These are phyloP conservation scores for Stylosanthes scabra DNA, from an alignment of 331 rosid genomes.

Conservation along the genomic window DNA sequence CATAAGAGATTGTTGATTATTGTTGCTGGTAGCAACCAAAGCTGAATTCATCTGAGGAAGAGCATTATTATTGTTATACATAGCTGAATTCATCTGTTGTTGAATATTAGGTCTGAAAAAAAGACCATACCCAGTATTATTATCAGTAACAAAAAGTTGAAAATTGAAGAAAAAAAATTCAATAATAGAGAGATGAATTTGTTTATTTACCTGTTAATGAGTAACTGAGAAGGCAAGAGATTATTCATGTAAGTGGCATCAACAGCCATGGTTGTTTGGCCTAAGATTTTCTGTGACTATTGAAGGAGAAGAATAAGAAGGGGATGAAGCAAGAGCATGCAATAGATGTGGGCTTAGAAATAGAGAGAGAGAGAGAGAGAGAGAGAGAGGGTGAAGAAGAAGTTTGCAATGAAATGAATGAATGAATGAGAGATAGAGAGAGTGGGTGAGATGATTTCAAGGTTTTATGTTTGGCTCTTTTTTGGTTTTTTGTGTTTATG, in stretches of 20 bases:
- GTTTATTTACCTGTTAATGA: slow-evolving; percentile 51
- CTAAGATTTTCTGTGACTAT: slow-evolving; percentile 37
- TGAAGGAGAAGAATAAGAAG: slow-evolving; percentile 30
- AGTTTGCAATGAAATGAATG: slow-evolving; percentile 18
- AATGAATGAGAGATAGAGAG: neutral
- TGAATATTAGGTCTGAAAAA: slow-evolving; percentile 34
- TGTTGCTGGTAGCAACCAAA: slow-evolving; percentile 14
- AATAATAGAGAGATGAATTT: neutral
- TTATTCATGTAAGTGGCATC: slow-evolving; percentile 67
- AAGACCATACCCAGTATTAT: neutral
- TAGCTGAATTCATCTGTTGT: slow-evolving; percentile 27
- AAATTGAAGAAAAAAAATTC: neutral
- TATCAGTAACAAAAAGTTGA: neutral
- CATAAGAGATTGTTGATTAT: slow-evolving; percentile 47
- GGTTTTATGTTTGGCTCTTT: slow-evolving; percentile 41
- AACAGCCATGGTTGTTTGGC: slow-evolving; percentile 71
- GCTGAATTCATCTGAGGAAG: slow-evolving; percentile 51
- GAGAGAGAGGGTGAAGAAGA: neutral
- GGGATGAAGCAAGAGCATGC: slow-evolving; percentile 55
- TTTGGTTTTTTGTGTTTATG: slow-evolving; percentile 42
- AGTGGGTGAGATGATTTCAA: neutral
- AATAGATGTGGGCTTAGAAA: slow-evolving; percentile 52
- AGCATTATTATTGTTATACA: slow-evolving; percentile 19
- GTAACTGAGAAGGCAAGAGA: slow-evolving; percentile 60
- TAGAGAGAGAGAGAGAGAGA: slow-evolving; percentile 5